Evolutionary conservation across 306 rosid genomes (phyloP), one percentile per base, ranked within the genome.

Genomic region (Astragalus glycyphyllos): DNA sequence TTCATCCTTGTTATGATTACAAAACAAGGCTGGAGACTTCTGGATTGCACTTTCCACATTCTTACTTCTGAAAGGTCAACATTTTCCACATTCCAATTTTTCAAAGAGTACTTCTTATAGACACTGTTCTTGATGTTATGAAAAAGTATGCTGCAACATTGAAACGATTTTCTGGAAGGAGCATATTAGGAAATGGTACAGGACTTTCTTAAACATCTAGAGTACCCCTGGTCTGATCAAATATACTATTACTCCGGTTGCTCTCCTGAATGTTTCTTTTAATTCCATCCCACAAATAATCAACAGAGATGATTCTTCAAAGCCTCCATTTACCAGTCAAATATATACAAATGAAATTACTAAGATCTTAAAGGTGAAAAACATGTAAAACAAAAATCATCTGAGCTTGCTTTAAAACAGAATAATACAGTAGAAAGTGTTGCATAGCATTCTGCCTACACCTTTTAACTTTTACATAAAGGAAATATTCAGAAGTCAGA

Each of bases 301-400:
- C 23, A 51, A 54, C 58, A 54, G 26, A 38, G 11, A 68, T 10
- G 31, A 51, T 37, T 68, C 50, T 34, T 51, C 13, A 29, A 53
- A 51, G 48, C 26, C 50, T 54, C 20, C 38, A 69, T 7, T 38
- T 41, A 10, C 12, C 63, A 23, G 26, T 46, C 42, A 29, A n/a
- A 20, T 40, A 54, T 38, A 32, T 29, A 46, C 46, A 57, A 35
- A 49, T 71, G 20, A 45, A 71, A 57, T 57, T 57, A 34, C 41
- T 41, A 44, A 55, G 4, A 41, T 53, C 26, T 17, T 17, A 26
- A 40, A 40, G 44, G 40, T 44, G 48, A n/a, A 11, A 69, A 26
- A 53, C 49, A 10, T 41, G 31, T 38, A 55, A 42, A 31, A 55
- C 41, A 20, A 40, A 26, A 69, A 55, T 23, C 16, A 32, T 54